A percentile compares a stretch with the other conserved stretches of the same genome.
phyloP scores from a whole-genome alignment of 1,139 yeast genomes.

The Yamadazyma siamensis region DNA sequence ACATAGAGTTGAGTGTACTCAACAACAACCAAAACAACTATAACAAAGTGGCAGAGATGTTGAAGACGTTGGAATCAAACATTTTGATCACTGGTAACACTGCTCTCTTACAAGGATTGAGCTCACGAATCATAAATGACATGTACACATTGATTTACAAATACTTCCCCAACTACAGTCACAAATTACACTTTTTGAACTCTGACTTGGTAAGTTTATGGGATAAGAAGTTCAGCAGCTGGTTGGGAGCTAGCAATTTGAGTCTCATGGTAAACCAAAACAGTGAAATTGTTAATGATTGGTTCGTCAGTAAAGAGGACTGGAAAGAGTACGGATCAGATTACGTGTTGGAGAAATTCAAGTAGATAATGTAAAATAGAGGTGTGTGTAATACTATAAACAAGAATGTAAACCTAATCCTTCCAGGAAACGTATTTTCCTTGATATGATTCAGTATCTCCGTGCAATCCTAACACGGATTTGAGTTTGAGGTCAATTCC shows the following conservation, averaged over 20 bases:
- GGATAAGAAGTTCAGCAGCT: slow-evolving; percentile 57
- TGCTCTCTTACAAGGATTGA: slow-evolving; percentile 57
- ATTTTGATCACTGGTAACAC: slow-evolving; percentile 67
- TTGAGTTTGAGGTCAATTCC: slow-evolving; percentile 63
- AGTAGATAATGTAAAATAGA: slow-evolving; percentile 17
- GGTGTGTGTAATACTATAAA: slow-evolving; percentile 1
- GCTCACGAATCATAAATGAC: slow-evolving; percentile 60
- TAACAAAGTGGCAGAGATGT: slow-evolving; percentile 36
- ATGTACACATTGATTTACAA: slow-evolving; percentile 43
- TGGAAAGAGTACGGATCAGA: slow-evolving; percentile 63
- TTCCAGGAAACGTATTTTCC: slow-evolving; percentile 62
- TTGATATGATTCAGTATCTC: slow-evolving; percentile 56
- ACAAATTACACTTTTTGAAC: slow-evolving; percentile 6
- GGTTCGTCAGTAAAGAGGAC: slow-evolving; percentile 56
- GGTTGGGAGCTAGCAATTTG: slow-evolving; percentile 68
- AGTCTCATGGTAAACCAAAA: slow-evolving; percentile 46
- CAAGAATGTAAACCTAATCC: slow-evolving; percentile 2
- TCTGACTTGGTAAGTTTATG: slow-evolving; percentile 34
- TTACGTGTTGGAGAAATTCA: slow-evolving; percentile 51
- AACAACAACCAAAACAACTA: slow-evolving; percentile 24
- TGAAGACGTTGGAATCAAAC: slow-evolving; percentile 48
- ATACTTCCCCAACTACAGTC: slow-evolving; percentile 46
- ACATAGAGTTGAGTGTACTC: slow-evolving; percentile 29
- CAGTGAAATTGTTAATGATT: slow-evolving; percentile 46
- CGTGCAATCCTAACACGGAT: slow-evolving; percentile 56